Conservation (phyloP, 1,284 basidiomycete species). For the Fomes fomentarius region DNA sequence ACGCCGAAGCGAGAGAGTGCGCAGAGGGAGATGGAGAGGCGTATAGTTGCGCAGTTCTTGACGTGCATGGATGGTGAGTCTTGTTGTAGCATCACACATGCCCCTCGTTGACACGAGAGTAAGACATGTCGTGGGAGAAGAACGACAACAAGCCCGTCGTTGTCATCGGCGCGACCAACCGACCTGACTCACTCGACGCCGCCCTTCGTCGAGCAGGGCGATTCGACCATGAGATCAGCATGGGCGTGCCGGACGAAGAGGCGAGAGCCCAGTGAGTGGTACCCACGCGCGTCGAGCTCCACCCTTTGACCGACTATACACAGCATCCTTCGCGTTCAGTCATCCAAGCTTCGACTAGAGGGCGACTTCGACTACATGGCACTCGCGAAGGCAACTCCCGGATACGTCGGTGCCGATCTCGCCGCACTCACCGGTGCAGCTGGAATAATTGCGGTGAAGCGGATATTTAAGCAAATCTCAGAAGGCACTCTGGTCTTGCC, state of each 20-base stretch:
- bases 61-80: conserved; percentile 94
- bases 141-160: conserved; percentile 89
- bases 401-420: conserved; percentile 96
- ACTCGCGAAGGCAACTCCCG: conserved; percentile 92
- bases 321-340: conserved; percentile 86
- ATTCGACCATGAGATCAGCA: conserved; percentile 97
- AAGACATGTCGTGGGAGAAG: conserved; percentile 92
- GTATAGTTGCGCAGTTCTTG: conserved; percentile 96
- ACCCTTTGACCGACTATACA: too few species aligned
- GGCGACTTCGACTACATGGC: conserved; percentile 83
- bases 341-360: conserved; percentile 73
- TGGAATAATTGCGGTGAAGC: conserved; percentile 94
- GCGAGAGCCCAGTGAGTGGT: conserved; percentile 85
- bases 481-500: conserved; percentile 66
- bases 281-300: too few species aligned
- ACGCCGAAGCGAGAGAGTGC: conserved; percentile 98
- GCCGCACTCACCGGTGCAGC: conserved; percentile 91
- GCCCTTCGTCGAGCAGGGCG: conserved; percentile 91
- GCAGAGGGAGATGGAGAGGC: conserved; percentile 95
- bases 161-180: conserved; percentile 95
- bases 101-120: neutral
- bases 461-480: conserved; percentile 88
- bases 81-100: neutral
- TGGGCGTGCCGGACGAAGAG: conserved; percentile 94
- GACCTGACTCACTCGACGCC: conserved; percentile 93